These are phyloP conservation scores for Suhomyces prunicola DNA, from an alignment of 805 yeast species.

Conservation along the genomic window DNA sequence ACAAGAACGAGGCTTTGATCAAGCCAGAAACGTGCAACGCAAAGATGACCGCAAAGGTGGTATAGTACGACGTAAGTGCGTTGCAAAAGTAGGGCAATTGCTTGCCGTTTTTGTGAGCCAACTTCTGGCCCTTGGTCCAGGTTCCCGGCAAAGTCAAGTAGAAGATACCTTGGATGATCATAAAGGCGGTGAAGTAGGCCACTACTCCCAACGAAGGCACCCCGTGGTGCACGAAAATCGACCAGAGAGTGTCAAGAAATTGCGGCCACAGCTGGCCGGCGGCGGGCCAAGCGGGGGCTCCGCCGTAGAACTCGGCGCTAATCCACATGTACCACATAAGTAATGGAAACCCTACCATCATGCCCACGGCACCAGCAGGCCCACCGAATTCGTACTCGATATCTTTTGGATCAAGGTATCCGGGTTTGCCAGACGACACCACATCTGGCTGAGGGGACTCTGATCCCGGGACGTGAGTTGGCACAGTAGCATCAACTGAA, in stretches of 20 bases:
- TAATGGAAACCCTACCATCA: slow-evolving; percentile 90
- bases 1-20: slow-evolving; percentile 68
- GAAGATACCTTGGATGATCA: slow-evolving; percentile 64
- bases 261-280: slow-evolving; percentile 52
- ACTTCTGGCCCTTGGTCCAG: slow-evolving; percentile 93
- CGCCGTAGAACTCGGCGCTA: slow-evolving; percentile 75
- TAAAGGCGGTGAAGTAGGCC: slow-evolving; percentile 67
- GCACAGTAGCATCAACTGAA: background rate
- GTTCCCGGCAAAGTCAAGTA: slow-evolving; percentile 88
- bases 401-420: slow-evolving; percentile 42
- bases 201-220: slow-evolving; percentile 61
- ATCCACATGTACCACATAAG: slow-evolving; percentile 98
- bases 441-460: background rate
- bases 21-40: slow-evolving; percentile 69
- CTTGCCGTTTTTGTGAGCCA: slow-evolving; percentile 71
- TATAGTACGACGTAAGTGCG: slow-evolving; percentile 82
- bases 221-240: slow-evolving; percentile 48
- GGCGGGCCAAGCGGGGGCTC: slow-evolving; percentile 66
- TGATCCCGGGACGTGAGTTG: background rate
- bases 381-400: slow-evolving; percentile 93
- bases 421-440: slow-evolving; percentile 8
- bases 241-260: slow-evolving; percentile 42
- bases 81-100: slow-evolving; percentile 92
- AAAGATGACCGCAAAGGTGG: slow-evolving; percentile 55
- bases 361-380: slow-evolving; percentile 79